Conservation (phyloP, 257 asterid genomes). For the Parsonsia alboflavescens region DNA sequence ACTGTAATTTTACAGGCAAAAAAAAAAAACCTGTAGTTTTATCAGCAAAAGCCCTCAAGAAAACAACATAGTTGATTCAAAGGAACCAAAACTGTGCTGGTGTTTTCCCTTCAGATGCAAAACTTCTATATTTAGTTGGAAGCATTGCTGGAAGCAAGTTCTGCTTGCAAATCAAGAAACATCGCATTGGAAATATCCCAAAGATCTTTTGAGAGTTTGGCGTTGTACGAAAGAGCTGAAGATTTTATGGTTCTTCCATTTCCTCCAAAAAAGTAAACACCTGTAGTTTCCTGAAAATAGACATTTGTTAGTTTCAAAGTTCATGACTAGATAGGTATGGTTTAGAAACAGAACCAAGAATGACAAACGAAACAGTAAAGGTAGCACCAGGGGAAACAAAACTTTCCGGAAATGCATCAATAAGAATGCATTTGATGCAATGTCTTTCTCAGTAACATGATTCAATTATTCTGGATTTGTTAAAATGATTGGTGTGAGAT, state of each 20-base stretch:
- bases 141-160: constrained; percentile 18
- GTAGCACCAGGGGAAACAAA: background rate
- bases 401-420: background rate
- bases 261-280: constrained; percentile 85
- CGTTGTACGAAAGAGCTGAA: constrained; percentile 53
- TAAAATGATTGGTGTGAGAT: background rate
- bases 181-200: constrained; percentile 65
- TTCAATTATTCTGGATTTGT: background rate
- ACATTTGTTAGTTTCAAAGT: background rate
- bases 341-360: background rate
- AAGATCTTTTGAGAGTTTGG: constrained; percentile 53
- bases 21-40: too few species aligned
- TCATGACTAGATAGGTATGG: background rate
- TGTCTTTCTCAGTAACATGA: background rate
- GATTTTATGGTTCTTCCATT: constrained; percentile 54
- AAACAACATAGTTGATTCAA: background rate
- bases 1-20: too few species aligned
- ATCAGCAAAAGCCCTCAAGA: too few species aligned
- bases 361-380: background rate
- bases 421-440: background rate
- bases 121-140: background rate
- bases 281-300: constrained; percentile 60
- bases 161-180: constrained; percentile 36
- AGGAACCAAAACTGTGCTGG: too few species aligned
- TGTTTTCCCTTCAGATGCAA: background rate